Base-by-base conservation (phyloP, 2,329 filamentous ascomycete species). In the Arthrobotrys conoides region DNA sequence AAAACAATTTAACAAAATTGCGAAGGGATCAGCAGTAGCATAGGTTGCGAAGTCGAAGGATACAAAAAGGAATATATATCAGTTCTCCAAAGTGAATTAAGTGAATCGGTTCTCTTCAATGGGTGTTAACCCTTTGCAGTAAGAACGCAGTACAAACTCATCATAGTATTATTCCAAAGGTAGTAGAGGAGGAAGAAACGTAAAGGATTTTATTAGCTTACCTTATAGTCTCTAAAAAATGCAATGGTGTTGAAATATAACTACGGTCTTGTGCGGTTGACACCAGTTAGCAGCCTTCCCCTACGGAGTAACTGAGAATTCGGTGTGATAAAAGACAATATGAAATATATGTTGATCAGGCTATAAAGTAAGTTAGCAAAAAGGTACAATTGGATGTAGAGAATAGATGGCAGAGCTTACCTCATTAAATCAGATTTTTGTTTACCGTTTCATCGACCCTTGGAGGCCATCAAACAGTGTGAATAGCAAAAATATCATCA, bases 351-450 rank as follows among this genome's bases (percentile, higher is more conserved):
- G 61, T 68, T 64, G 59, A 64, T 79, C 57, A 36, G 68, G 30
- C 24, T 27, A 10, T 20, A 55, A 30, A 9, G 57, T 63, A 68
- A 18, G 69, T 75, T 78, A 81, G 61, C 53, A 59, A 82, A 79
- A 83, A n/a, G n/a, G 81, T 68, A 8, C 12, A 5, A 46, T 6
- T 24, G 3, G 24, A 8, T 36, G 14, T 12, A 16, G 16, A 24
- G 30, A 44, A 16, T 12, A 67, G 5, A 64, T 24, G 65, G 57
- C 24, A 73, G 36, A 51, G 77, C 83, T 82, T 84, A 85, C 84
- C 84, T 85, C 84, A 85, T 85, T 85, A 85, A 85, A 85, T 85
- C 84, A 85, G 84, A 85, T 83, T 85, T 85, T 84, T 83, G 82
- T 84, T 84, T 84, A 84, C 81, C 68, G 68, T 72, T 71, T 78